A percentile compares a stretch with the other conserved stretches of the same genome.
Conservation (phyloP, 768 basidiomycete genomes). For the Suillus tomentosus region DNA sequence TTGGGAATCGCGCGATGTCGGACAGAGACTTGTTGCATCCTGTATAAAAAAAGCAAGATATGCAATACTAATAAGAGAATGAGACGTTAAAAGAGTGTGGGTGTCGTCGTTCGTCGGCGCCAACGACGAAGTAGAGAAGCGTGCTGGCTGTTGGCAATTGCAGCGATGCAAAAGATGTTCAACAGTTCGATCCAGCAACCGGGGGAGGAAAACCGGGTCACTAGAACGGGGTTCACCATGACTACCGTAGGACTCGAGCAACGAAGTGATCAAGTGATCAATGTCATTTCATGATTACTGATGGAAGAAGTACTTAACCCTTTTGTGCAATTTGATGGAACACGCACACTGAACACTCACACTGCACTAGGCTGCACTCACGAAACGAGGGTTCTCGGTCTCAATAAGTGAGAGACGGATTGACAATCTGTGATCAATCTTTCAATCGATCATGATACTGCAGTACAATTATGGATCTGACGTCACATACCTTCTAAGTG, state of each 20-base stretch:
- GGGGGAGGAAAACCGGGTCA: too few species aligned
- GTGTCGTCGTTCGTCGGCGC: constrained; percentile 18
- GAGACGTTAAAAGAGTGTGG: constrained; percentile 20
- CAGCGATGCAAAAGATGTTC: constrained; percentile 1
- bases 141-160: neutral
- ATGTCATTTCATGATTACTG: neutral
- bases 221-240: neutral
- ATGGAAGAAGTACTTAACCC: neutral
- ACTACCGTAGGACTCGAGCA: neutral
- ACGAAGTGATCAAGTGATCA: neutral
- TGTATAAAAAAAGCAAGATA: constrained; percentile 11
- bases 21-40: constrained; percentile 19
- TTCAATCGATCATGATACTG: neutral
- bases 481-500: neutral
- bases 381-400: neutral
- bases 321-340: neutral
- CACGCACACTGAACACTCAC: too few species aligned
- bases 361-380: neutral
- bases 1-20: constrained; percentile 18
- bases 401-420: neutral
- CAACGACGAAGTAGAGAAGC: constrained; percentile 11
- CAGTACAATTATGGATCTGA: neutral
- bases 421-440: neutral
- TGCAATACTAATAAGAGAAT: neutral
- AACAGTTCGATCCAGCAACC: neutral